Conservation (phyloP, 31 red algal genomes). For the Endocladia muricata region DNA sequence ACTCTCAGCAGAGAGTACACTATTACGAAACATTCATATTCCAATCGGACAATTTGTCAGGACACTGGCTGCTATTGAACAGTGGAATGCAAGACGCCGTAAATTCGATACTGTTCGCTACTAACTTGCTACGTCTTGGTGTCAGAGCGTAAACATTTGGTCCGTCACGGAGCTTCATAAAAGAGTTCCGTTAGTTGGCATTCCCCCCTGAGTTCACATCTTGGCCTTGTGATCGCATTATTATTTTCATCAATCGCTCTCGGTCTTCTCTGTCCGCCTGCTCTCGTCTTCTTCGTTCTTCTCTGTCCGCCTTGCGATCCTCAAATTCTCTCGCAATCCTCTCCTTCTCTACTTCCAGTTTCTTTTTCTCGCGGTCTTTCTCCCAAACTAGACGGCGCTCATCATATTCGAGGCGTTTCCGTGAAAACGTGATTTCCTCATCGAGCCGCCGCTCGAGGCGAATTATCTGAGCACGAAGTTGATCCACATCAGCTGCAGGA, state of each 20-base stretch:
- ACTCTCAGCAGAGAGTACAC: too few species aligned
- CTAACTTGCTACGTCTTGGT: too few species aligned
- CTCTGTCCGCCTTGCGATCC: constrained; percentile 2
- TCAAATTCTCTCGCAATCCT: constrained; percentile 10
- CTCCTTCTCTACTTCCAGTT: constrained; percentile 16
- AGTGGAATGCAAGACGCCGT: too few species aligned
- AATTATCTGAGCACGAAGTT: background rate
- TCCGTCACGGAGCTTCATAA: too few species aligned
- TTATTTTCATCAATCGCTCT: background rate
- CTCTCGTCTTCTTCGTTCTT: constrained; percentile 8
- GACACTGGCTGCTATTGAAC: too few species aligned
- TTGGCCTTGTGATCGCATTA: background rate
- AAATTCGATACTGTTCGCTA: too few species aligned
- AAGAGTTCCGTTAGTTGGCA: too few species aligned
- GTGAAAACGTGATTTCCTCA: background rate
- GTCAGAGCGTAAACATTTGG: too few species aligned
- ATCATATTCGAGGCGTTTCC: constrained; percentile 25
- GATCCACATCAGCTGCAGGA: constrained; percentile 1
- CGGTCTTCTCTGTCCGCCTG: constrained; percentile 19
- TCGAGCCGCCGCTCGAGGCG: constrained; percentile 25
- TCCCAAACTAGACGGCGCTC: constrained; percentile 47
- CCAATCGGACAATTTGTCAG: too few species aligned
- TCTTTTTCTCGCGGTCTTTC: constrained; percentile 28
- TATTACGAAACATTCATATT: too few species aligned
- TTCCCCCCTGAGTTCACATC: background rate